Evolutionary conservation across 805 yeast genomes (phyloP), one percentile per base, ranked within the genome.

Genomic region (Starmerella bacillaris): DNA sequence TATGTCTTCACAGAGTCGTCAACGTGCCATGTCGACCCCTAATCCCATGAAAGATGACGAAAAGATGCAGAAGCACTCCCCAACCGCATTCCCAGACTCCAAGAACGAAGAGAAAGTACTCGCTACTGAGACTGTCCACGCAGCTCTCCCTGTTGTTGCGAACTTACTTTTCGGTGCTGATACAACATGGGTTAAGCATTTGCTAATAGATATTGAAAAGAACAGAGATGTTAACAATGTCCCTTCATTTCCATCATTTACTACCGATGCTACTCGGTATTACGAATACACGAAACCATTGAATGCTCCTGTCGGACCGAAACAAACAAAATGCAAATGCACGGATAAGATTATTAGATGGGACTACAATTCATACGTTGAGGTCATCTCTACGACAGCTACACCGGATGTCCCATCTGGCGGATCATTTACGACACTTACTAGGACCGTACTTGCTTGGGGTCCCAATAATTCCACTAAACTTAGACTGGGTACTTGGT

Each of bases 381-480:
- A 71, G 39, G 71, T 82, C 2, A 57, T 72, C 2, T 70, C 74
- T 28, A 61, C 68, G 2, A 71, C 86, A 0, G 61, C 59, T 27
- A 84, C 98, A 0, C 99, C 98, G 0, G 89, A 82, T 50, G 96
- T 89, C 12, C 98, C 99, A 1, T 77, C 84, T 48, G 99, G 99
- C 4, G 66, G 66, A 29, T 67, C 78, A 1, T 89, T 89, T 53
- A 63, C 67, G 21, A 60, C 73, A 30, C 56, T 82, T 37, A 44
- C 49, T 11, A 33, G 46, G n/a, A 24, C 19, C 7, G 36, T 36
- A 9, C 29, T 45, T n/a, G 64, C 75, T 3, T 89, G 98, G 96
- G 82, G 64, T 1, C 62, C 60, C 6, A 55, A 63, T 20, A 78
- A 75, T 48, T 53, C 59, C 18, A 75, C 93, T 4, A 58, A 62